Percentiles rank a stretch among this genome's conserved stretches.
Conservation (phyloP, 768 basidiomycete species). For the Leccinum longicurvipes region DNA sequence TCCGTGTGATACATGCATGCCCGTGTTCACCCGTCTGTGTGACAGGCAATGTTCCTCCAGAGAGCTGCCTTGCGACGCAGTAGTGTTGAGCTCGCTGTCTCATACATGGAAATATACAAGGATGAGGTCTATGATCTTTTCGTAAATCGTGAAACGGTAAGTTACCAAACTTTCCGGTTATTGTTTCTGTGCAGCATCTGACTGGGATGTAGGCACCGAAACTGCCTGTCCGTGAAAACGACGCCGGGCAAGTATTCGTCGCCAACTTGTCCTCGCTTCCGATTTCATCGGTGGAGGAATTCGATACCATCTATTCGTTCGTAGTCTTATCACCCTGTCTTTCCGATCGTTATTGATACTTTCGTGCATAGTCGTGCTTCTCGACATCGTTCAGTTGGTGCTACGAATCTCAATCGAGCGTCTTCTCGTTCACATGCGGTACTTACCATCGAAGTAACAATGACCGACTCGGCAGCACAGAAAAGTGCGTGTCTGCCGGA, state of each 20-base stretch:
- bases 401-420: constrained; percentile 78
- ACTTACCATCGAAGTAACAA: constrained; percentile 66
- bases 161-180: constrained; percentile 22
- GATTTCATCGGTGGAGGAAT: constrained; percentile 44
- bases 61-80: constrained; percentile 38
- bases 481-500: constrained; percentile 42
- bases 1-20: not conserved
- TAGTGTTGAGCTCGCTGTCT: constrained; percentile 50
- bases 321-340: constrained; percentile 17
- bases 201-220: constrained; percentile 42
- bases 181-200: not conserved
- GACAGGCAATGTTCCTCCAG: constrained; percentile 58
- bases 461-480: constrained; percentile 50
- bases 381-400: constrained; percentile 77
- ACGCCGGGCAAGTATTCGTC: constrained; percentile 51
- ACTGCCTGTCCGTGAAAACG: constrained; percentile 53
- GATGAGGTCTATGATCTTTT: constrained; percentile 89
- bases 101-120: constrained; percentile 90
- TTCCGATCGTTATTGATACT: not conserved
- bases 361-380: constrained; percentile 53
- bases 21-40: not conserved
- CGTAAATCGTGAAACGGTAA: constrained; percentile 63
- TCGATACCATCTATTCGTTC: constrained; percentile 44
- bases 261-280: constrained; percentile 44
- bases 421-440: constrained; percentile 91